Conservation (phyloP, 176 grass and related monocot genomes). For the Ampelocalamus luodianensis region DNA sequence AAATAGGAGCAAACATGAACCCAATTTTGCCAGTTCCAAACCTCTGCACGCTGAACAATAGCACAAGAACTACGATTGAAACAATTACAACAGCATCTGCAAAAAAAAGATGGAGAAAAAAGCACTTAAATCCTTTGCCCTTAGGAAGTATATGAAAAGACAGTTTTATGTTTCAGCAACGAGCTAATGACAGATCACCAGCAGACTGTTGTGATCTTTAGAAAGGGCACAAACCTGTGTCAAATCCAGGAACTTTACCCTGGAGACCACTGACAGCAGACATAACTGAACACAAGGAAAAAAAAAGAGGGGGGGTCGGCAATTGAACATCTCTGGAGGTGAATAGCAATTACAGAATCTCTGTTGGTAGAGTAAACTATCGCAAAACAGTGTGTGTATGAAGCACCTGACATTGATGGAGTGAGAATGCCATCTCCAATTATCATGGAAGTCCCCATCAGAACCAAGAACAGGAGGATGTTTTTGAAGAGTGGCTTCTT, state of each 20-base stretch:
- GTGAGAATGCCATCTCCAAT: constrained; percentile 99
- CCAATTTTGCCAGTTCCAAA: constrained; percentile 99
- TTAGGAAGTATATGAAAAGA: constrained; percentile 29
- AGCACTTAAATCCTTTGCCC: constrained; percentile 5
- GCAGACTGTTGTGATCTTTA: not conserved
- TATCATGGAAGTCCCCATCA: constrained; percentile 97
- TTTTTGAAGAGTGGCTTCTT: constrained; percentile 73
- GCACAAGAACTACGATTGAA: constrained; percentile 70
- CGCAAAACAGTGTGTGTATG: constrained; percentile 16
- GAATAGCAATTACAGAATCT: not conserved
- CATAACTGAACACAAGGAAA: constrained; percentile 68
- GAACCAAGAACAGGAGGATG: constrained; percentile 83
- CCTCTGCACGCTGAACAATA: constrained; percentile 94
- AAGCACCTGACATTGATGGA: constrained; percentile 95
- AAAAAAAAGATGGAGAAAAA: constrained; percentile 23
- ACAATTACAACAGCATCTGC: constrained; percentile 92
- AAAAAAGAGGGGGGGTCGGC: constrained; percentile 26
- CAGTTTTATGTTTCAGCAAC: constrained; percentile 9
- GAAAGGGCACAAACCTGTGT: constrained; percentile 54
- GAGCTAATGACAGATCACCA: constrained; percentile 1
- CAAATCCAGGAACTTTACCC: constrained; percentile 81
- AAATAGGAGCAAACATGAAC: constrained; percentile 88
- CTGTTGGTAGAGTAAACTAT: constrained; percentile 7
- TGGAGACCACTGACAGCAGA: constrained; percentile 96
- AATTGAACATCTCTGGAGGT: constrained; percentile 11